Base-by-base conservation (phyloP, 2,329 filamentous ascomycete species). In the Neofusicoccum cordaticola region DNA sequence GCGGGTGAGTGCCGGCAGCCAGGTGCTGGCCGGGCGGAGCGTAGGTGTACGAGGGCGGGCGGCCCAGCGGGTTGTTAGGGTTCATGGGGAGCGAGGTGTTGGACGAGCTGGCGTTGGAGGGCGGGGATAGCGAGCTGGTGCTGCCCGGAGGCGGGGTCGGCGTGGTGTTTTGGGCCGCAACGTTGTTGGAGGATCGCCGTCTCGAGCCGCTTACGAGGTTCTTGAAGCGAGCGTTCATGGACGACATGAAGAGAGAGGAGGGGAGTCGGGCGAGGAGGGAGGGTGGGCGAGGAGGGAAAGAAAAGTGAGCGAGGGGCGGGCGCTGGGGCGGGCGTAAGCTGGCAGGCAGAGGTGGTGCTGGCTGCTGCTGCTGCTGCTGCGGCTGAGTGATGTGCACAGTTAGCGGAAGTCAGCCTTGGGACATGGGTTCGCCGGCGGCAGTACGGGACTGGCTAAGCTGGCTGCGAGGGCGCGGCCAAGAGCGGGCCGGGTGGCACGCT, bases 131-230 rank as follows among this genome's bases (percentile, higher is more conserved):
- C 70, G 73, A 76, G 68, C 68, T 75, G 63, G 45, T 63, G 52
- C 65, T 65, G 44, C 63, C 66, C 63, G 77, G 75, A 56, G 76
- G 75, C 66, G 78, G 75, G 65, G 77, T 74, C 69, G 75, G 76
- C 67, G 75, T 75, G 68, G 71, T 73, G 69, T 68, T 74, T 68
- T 73, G 69, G 67, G 75, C 71, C 61, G 74, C 72, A 64, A 77
- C 77, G 76, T 78, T 82, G 76, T 82, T 83, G 71, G 83, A 83
- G 67, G 88, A 89, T 83, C 88, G 90, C 80, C 90, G 88, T 86
- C 90, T 91, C 81, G 89, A 89, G 84, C 91, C 90, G 51, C 51
- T 50, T 81, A 90, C 89, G 82, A 92, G 85, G 84, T 86, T 86
- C 84, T 91, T 90, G 79, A 92, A 87, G 80, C 89, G 88, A 78